A percentile compares a stretch with the other conserved stretches of the same genome.
Evolutionary conservation across 768 basidiomycete genomes (phyloP).

Genomic region (Sarcomyxa edulis): DNA sequence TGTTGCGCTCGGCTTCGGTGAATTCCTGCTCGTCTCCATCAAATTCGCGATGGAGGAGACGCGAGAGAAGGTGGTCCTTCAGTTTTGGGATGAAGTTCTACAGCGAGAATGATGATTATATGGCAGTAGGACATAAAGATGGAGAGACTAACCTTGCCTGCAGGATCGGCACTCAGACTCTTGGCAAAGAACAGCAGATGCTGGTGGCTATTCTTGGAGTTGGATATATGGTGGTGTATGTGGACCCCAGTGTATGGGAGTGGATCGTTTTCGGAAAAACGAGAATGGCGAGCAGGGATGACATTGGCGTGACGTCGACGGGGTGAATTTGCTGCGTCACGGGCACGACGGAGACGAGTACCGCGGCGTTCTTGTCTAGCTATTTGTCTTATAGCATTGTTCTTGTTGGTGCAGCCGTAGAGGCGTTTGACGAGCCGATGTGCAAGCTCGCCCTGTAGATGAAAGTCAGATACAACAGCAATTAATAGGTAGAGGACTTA

Average conservation of each 20-base stretch:
- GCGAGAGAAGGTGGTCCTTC: slow-evolving; percentile 22
- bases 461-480: neutral
- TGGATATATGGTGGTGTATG: slow-evolving; percentile 15
- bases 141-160: slow-evolving; percentile 10
- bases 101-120: neutral
- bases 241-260: slow-evolving; percentile 1
- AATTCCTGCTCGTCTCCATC: slow-evolving; percentile 13
- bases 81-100: slow-evolving; percentile 23
- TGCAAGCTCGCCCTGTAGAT: slow-evolving; percentile 29
- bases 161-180: slow-evolving; percentile 13
- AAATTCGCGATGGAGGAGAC: slow-evolving; percentile 13
- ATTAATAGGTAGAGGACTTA: neutral
- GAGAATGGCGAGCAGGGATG: slow-evolving; percentile 3
- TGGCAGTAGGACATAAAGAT: neutral
- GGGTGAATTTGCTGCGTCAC: slow-evolving; percentile 2
- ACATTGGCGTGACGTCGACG: slow-evolving; percentile 19
- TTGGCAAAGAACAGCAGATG: slow-evolving; percentile 8
- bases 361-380: slow-evolving; percentile 13
- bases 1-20: slow-evolving; percentile 12
- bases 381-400: slow-evolving; percentile 17
- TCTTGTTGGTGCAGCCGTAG: slow-evolving; percentile 29
- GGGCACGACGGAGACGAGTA: slow-evolving; percentile 6
- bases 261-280: slow-evolving; percentile 4
- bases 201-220: slow-evolving; percentile 5
- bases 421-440: slow-evolving; percentile 29